Evolutionary conservation across 1,284 basidiomycete genomes (phyloP).

Genomic region (Athelia psychrophila): DNA sequence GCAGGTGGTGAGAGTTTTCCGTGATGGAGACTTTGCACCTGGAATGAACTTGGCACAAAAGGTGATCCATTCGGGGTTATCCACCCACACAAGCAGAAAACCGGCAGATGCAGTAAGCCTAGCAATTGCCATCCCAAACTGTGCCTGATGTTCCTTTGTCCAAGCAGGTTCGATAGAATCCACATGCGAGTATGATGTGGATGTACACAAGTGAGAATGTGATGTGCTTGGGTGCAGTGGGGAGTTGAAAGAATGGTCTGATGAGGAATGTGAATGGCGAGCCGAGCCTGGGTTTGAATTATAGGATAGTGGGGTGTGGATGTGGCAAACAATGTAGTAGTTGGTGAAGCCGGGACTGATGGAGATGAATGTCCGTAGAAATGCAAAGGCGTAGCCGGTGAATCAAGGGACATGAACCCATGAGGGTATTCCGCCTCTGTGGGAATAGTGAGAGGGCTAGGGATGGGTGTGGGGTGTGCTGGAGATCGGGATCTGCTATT

Average conservation of each 20-base stretch:
- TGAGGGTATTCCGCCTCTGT: too few species aligned
- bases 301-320: background rate
- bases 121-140: slow-evolving; percentile 18
- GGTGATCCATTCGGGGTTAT: slow-evolving; percentile 23
- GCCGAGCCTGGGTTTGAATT: background rate
- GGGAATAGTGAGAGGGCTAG: too few species aligned
- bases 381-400: background rate
- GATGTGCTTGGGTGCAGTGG: background rate
- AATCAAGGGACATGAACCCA: background rate
- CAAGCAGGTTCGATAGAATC: too few species aligned
- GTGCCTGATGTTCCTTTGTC: slow-evolving; percentile 8
- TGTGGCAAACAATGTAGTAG: background rate
- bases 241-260: background rate
- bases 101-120: slow-evolving; percentile 25
- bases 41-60: slow-evolving; percentile 23
- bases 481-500: background rate
- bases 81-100: slow-evolving; percentile 27
- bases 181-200: too few species aligned
- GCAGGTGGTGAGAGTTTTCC: slow-evolving; percentile 13
- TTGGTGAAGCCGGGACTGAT: too few species aligned
- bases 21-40: slow-evolving; percentile 10
- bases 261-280: background rate
- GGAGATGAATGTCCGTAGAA: too few species aligned
- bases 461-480: too few species aligned
- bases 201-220: too few species aligned